phyloP scores from a whole-genome alignment of 2,329 filamentous ascomycete genomes.

The Trichoderma sp. region DNA sequence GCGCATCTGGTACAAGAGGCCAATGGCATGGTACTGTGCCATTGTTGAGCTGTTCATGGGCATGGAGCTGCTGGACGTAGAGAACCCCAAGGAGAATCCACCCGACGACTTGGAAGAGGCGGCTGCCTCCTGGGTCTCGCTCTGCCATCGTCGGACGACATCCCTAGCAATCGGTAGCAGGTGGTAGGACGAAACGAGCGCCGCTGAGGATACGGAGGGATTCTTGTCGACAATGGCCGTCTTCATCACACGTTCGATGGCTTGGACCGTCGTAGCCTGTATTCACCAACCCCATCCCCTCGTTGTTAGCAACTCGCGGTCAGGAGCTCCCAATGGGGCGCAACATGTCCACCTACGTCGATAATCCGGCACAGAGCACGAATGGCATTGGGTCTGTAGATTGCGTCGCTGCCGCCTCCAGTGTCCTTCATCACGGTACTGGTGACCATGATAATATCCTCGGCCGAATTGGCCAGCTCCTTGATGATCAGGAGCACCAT shows the following conservation, averaged over 20 bases:
- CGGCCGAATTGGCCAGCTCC: constrained; percentile 90
- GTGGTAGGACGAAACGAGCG: constrained; percentile 95
- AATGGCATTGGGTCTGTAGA: constrained; percentile 95
- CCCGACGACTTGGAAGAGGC: constrained; percentile 85
- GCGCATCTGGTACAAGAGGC: constrained; percentile 95
- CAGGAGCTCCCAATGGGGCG: constrained; percentile 26
- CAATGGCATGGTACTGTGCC: constrained; percentile 98
- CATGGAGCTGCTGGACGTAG: constrained; percentile 71
- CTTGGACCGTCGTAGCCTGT: constrained; percentile 90
- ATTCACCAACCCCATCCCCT: not conserved
- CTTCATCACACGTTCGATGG: constrained; percentile 97
- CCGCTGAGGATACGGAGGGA: constrained; percentile 93
- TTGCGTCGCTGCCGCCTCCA: constrained; percentile 87
- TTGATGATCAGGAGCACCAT: constrained; percentile 99
- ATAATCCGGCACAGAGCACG: constrained; percentile 95
- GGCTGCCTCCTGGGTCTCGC: constrained; percentile 95
- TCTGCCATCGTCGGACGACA: constrained; percentile 96
- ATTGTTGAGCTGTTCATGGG: constrained; percentile 94
- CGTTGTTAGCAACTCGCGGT: constrained; percentile 26
- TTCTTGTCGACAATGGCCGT: constrained; percentile 99
- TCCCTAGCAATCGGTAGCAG: constrained; percentile 94
- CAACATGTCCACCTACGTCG: constrained; percentile 62
- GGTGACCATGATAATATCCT: constrained; percentile 99
- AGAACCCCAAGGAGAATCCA: constrained; percentile 89
- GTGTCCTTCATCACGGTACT: constrained; percentile 99